Base-by-base conservation (phyloP, 176 grass and related monocot species). In the Elaeis guineensis region DNA sequence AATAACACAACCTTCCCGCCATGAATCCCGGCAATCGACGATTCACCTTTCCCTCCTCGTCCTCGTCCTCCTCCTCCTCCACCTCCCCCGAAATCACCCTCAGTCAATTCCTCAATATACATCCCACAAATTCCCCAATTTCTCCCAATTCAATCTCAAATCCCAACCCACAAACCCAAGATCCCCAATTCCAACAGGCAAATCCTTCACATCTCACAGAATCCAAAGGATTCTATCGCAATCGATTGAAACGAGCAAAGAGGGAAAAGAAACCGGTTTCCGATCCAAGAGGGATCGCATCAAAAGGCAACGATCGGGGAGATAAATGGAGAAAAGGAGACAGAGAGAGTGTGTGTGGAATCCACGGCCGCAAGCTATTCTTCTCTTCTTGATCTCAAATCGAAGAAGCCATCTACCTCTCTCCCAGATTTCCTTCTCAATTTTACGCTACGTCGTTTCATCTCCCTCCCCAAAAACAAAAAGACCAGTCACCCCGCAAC, bases 71-170 rank as follows among this genome's bases (percentile, higher is more conserved):
- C 51, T 50, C 35, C 66, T 35, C 60, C 49, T 28, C 62, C 67
- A 35, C 32, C 58, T 24, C 4, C 25, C 2, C 30, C 51, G 12
- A 49, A 20, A 7, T 69, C 64, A 12, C 75, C 64, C 0, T 72
- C 66, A 17, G 11, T 66, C 23, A 97, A 73, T 66, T 91, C 93
- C 72, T 92, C 70, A 58, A 92, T 89, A 73, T 52, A 59, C 93
- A 98, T 98, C 61, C 51, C 65, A 35, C 22, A 59, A 80, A 55
- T 62, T 61, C 1, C 52, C 15, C 26, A 52, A 69, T 52, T 24
- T 17, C 0, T 16, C 26, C 21, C 16, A 55, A 69, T 69, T 1
- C 12, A 55, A 57, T 55, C 50, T 16, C 32, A 8, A 17, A 71
- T 44, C 35, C 35, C 35, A 44, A 14, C 0, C 35, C 35, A 44